phyloP scores from a whole-genome alignment of 345 rosid genomes.

The Ceriops tagal region DNA sequence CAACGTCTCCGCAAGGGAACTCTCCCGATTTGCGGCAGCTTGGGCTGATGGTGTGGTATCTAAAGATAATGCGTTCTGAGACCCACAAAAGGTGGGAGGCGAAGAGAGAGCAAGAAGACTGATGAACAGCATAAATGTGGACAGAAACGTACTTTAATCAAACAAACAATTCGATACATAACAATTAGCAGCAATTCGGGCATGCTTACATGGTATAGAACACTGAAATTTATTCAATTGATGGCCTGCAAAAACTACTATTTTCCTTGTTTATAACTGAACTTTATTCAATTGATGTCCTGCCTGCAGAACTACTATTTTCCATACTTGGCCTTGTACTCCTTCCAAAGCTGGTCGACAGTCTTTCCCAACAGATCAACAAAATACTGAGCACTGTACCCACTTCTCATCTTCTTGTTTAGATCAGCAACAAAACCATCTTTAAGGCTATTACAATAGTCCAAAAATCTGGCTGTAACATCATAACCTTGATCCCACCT shows the following conservation, averaged over 20 bases:
- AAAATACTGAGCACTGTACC: slow-evolving; percentile 41
- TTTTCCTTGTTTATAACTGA: background rate
- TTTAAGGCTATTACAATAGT: slow-evolving; percentile 47
- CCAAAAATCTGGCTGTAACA: slow-evolving; percentile 61
- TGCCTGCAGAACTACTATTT: background rate
- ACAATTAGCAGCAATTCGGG: too few species aligned
- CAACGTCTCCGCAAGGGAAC: too few species aligned
- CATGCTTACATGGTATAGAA: too few species aligned
- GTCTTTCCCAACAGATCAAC: slow-evolving; percentile 57
- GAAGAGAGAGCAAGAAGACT: too few species aligned
- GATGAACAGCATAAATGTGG: too few species aligned
- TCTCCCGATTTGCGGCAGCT: too few species aligned
- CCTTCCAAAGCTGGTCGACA: slow-evolving; percentile 63
- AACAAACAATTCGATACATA: too few species aligned
- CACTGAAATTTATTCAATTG: background rate
- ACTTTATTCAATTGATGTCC: background rate
- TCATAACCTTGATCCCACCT: slow-evolving; percentile 75
- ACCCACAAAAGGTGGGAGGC: too few species aligned
- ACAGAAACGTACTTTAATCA: too few species aligned
- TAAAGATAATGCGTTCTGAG: too few species aligned
- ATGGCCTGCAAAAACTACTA: background rate
- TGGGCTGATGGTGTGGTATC: too few species aligned
- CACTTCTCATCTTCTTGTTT: slow-evolving; percentile 59
- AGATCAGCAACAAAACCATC: slow-evolving; percentile 66
- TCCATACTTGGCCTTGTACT: slow-evolving; percentile 61